Base-by-base conservation (phyloP, 2,329 filamentous ascomycete genomes). In the Fusarium sacchari region DNA sequence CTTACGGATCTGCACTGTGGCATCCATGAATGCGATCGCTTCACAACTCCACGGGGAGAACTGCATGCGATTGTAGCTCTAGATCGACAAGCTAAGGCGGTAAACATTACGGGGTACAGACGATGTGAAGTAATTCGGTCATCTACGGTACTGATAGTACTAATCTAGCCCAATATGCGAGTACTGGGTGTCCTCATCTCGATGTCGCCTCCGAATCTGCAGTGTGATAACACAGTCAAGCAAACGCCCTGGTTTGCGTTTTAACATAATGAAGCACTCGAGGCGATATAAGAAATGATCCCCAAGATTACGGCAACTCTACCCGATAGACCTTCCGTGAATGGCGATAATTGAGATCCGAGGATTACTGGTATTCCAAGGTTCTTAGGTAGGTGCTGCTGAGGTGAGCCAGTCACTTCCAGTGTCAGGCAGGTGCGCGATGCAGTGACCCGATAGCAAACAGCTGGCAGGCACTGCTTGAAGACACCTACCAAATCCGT, bases 351-450 rank as follows among this genome's bases (percentile, higher is more conserved):
- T 36, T 26, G 24, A 3, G 6, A 15, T 24, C 3, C 2, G 5
- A 4, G 47, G 1, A 11, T 20, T 20, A 6, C n/a, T 11, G 47
- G 5, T 11, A 0, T 34, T 10, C 13, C 8, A 7, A 15, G 14
- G 13, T n/a, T n/a, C 5, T n/a, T n/a, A n/a, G n/a, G n/a, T n/a
- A n/a, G n/a, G 0, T 2, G 6, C 9, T 26, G 18, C 32, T 5
- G 2, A 3, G 49, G 9, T 26, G 3, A 15, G 18, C 9, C n/a
- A 15, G 12, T 24, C 13, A 52, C 18, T 12, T 36, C n/a, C n/a
- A 36, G 17, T 26, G n/a, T 20, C 6, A 36, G 30, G n/a, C 22
- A 24, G 28, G 7, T 7, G 5, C 22, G 11, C 6, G 47, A 32
- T 18, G 15, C 6, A 14, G 8, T 28, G 18, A 18, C 0, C 18